Conservation (phyloP, 106 monocot species). For the Phalaenopsis aphrodite region DNA sequence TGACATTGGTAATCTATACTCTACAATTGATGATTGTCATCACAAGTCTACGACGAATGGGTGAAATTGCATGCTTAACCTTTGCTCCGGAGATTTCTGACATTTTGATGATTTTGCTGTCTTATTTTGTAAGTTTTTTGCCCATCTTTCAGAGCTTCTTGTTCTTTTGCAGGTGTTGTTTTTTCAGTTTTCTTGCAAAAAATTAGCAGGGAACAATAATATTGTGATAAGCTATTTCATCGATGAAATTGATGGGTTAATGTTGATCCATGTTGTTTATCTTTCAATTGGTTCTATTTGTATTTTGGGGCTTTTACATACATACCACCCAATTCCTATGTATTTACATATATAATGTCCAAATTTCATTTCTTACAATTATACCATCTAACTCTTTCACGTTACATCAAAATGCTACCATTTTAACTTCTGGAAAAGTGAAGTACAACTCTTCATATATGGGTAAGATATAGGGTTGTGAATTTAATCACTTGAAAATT, state of each 20-base stretch:
- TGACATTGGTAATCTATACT: conserved; percentile 63
- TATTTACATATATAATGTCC: no score
- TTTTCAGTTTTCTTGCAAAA: background rate
- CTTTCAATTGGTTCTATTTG: no score
- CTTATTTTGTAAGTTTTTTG: background rate
- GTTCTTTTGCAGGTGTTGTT: background rate
- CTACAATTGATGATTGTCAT: conserved; percentile 75
- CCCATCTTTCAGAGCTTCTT: background rate
- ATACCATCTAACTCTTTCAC: no score
- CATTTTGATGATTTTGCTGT: background rate
- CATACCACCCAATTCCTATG: no score
- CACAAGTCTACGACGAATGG: conserved; percentile 34
- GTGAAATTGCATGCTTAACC: background rate
- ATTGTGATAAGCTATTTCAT: background rate
- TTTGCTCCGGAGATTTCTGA: background rate
- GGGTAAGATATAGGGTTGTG: no score
- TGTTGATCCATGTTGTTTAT: no score
- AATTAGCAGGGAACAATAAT: background rate
- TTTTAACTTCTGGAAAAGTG: no score
- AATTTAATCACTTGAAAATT: no score
- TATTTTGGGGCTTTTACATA: no score
- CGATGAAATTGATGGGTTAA: background rate
- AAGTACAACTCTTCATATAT: no score
- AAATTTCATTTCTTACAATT: no score
- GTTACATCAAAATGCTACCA: no score